Percentiles rank a stretch among this genome's conserved stretches.
These are phyloP conservation scores for Fusarium citri DNA, from an alignment of 2,329 filamentous ascomycete genomes.

Conservation along the genomic window DNA sequence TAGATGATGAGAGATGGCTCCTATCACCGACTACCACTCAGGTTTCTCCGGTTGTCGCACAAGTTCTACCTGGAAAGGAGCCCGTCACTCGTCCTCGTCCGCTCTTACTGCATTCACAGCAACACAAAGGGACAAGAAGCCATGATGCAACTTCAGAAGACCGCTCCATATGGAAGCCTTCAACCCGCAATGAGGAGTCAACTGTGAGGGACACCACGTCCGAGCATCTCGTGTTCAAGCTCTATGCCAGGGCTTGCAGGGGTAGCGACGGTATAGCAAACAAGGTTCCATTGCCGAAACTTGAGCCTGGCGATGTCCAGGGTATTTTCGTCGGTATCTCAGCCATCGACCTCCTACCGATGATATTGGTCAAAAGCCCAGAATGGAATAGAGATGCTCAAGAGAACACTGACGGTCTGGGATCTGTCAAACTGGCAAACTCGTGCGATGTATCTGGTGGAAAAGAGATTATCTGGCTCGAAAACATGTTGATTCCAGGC, in stretches of 20 bases:
- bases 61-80: no score
- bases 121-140: no score
- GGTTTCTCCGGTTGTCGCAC: no score
- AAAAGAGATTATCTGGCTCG: neutral
- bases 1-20: neutral
- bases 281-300: no score
- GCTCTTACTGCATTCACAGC: no score
- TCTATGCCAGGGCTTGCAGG: neutral
- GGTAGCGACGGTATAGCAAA: no score
- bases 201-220: neutral
- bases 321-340: neutral
- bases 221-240: neutral
- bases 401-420: neutral
- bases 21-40: no score
- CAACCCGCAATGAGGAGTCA: no score
- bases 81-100: no score
- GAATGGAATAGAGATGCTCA: neutral
- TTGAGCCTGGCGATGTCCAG: neutral
- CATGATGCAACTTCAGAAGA: rapidly evolving
- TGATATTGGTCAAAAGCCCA: neutral
- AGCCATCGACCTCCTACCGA: neutral
- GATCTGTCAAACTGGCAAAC: neutral
- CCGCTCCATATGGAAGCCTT: no score
- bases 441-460: no score
- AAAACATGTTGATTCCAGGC: slow-evolving; percentile 2